Evolutionary conservation across 2,329 filamentous ascomycete genomes (phyloP), one percentile per base, ranked within the genome.

Genomic region (Trichoderma asperellum): DNA sequence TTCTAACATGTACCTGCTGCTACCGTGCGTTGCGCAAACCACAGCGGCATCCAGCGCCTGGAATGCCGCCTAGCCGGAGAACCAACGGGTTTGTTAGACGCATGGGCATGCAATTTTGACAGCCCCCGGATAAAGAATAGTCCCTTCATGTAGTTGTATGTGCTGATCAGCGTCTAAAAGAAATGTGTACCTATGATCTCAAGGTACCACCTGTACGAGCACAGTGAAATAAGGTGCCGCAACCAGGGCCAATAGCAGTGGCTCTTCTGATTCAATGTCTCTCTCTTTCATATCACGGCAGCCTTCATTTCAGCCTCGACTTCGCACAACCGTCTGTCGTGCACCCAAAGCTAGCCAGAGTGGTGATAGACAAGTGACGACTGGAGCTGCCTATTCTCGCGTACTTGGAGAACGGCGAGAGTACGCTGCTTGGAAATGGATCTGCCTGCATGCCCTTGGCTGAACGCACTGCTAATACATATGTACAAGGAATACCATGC

Each of bases 341-440:
- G 35, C 52, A 64, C 61, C 61, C 24, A 4, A 24, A 43, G 34
- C 61, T 56, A 64, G 61, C 61, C 49, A 64, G n/a, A 56, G 35
- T 12, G 49, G 52, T 43, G 12, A 12, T 27, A 6, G 55, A 14
- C 34, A 16, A 11, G 18, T 8, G 40, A n/a, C 18, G 40, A 43
- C 18, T 8, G 40, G 40, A 43, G 40, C 40, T 43, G 37, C 6
- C 57, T 43, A 32, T 24, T 16, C 56, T 63, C 32, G 60, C 53
- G 27, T 43, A 24, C 29, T 58, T 35, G 62, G 62, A 66, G 62
- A 66, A 57, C 43, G 52, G 29, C 62, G 62, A 58, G 53, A 47
- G 21, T 18, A 34, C 27, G 62, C 61, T 56, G 43, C 34, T 55
- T 18, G 18, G 53, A 11, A 37, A 58, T n/a, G n/a, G 56, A 21